Percentiles rank a stretch among this genome's conserved stretches.
phyloP scores from a whole-genome alignment of 352 stramenopile genomes.

The Globisporangium alternatum region DNA sequence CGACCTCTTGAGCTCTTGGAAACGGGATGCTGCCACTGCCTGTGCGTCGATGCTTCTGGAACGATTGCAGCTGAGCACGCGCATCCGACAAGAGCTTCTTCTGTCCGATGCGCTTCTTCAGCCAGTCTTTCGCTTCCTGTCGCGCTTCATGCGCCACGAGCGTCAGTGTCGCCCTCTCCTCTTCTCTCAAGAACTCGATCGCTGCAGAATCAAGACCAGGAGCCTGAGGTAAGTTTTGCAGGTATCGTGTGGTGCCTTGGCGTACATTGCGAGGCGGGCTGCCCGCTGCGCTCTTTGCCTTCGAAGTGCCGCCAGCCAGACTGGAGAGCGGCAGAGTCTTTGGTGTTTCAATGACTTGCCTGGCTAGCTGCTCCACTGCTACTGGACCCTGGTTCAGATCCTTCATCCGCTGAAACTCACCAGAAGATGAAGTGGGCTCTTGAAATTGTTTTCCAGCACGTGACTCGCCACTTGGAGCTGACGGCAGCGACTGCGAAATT shows the following conservation, averaged over 20 bases:
- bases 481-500: slow-evolving; percentile 4
- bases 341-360: not conserved
- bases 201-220: slow-evolving; percentile 27
- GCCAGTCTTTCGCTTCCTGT: slow-evolving; percentile 61
- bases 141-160: slow-evolving; percentile 68
- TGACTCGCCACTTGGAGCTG: not conserved
- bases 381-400: not conserved
- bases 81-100: slow-evolving; percentile 76
- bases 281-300: slow-evolving; percentile 1
- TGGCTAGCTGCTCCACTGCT: not conserved
- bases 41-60: slow-evolving; percentile 40
- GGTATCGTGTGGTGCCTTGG: not conserved
- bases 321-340: not conserved
- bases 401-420: not conserved
- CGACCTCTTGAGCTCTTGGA: not conserved
- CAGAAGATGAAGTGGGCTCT: not conserved
- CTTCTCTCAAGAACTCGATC: slow-evolving; percentile 43
- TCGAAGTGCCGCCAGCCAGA: not conserved
- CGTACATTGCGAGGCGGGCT: slow-evolving; percentile 13
- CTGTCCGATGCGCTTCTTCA: slow-evolving; percentile 69
- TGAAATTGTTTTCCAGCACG: not conserved
- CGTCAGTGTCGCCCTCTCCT: slow-evolving; percentile 64
- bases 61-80: slow-evolving; percentile 46
- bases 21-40: slow-evolving; percentile 35
- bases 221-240: slow-evolving; percentile 27